A percentile compares a stretch with the other conserved stretches of the same genome.
These are phyloP conservation scores for Scleromitrula shiraiana DNA, from an alignment of 2,329 filamentous ascomycete species.

Conservation along the genomic window DNA sequence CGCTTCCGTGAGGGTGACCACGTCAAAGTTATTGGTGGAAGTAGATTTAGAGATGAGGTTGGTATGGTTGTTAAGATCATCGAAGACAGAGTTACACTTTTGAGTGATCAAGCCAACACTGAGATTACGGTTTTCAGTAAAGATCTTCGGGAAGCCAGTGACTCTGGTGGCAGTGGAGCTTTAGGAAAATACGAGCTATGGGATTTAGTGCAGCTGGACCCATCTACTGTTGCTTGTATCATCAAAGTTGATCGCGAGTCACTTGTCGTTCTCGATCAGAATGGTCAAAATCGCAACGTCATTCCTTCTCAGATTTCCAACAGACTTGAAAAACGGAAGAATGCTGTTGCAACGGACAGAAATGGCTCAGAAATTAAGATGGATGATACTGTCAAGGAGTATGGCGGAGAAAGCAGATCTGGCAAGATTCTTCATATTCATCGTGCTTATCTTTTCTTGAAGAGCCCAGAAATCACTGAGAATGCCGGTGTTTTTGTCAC, in stretches of 20 bases:
- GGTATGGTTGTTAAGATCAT: slow-evolving; percentile 94
- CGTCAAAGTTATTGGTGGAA: slow-evolving; percentile 96
- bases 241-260: slow-evolving; percentile 95
- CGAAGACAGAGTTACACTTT: slow-evolving; percentile 83
- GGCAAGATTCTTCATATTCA: slow-evolving; percentile 93
- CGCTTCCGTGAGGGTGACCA: slow-evolving; percentile 90
- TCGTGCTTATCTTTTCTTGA: slow-evolving; percentile 83
- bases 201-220: slow-evolving; percentile 89
- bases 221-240: slow-evolving; percentile 84
- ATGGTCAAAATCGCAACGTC: slow-evolving; percentile 71
- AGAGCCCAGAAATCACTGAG: slow-evolving; percentile 75
- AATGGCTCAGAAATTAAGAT: slow-evolving; percentile 87
- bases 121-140: slow-evolving; percentile 98
- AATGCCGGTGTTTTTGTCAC: slow-evolving; percentile 88
- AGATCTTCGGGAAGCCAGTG: slow-evolving; percentile 85
- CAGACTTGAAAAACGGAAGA: slow-evolving; percentile 72
- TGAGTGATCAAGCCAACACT: slow-evolving; percentile 86
- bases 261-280: slow-evolving; percentile 82
- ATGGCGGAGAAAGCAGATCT: slow-evolving; percentile 73
- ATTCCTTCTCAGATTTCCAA: slow-evolving; percentile 90
- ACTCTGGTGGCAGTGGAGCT: slow-evolving; percentile 77
- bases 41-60: slow-evolving; percentile 88
- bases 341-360: slow-evolving; percentile 84
- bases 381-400: slow-evolving; percentile 89
- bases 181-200: slow-evolving; percentile 87